Percentiles rank a stretch among this genome's conserved stretches.
Conservation (phyloP, 2,329 filamentous ascomycete species). For the Nannizzia gypsea region DNA sequence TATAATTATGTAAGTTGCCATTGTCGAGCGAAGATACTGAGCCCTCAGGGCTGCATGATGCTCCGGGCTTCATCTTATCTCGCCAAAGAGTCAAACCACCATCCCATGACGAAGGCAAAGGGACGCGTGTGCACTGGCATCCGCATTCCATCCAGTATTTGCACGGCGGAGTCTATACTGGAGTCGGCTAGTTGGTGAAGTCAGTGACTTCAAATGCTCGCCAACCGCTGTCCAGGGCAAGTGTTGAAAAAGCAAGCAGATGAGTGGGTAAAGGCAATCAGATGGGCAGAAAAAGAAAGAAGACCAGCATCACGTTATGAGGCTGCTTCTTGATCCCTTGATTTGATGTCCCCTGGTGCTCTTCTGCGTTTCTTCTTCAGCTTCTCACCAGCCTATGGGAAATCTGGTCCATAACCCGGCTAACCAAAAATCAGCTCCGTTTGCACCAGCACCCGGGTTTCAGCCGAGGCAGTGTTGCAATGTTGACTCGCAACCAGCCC, state of each 20-base stretch:
- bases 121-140: too few species aligned
- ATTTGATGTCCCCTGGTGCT: background rate
- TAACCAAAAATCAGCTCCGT: background rate
- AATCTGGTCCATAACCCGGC: background rate
- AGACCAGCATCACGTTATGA: background rate
- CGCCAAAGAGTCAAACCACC: too few species aligned
- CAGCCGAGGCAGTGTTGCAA: background rate
- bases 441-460: background rate
- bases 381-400: background rate
- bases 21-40: too few species aligned
- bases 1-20: too few species aligned
- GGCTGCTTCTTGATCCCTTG: background rate
- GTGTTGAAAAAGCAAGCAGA: background rate
- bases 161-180: too few species aligned
- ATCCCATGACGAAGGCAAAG: too few species aligned
- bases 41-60: too few species aligned
- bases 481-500: background rate
- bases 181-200: too few species aligned
- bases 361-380: background rate
- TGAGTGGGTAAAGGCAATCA: background rate
- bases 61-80: too few species aligned
- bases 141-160: too few species aligned
- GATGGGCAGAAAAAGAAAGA: background rate
- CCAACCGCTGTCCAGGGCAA: background rate
- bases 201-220: background rate